A percentile compares a stretch with the other conserved stretches of the same genome.
phyloP scores from a whole-genome alignment of 23 red algal genomes.

The Cyanidioschyzon merolae region DNA sequence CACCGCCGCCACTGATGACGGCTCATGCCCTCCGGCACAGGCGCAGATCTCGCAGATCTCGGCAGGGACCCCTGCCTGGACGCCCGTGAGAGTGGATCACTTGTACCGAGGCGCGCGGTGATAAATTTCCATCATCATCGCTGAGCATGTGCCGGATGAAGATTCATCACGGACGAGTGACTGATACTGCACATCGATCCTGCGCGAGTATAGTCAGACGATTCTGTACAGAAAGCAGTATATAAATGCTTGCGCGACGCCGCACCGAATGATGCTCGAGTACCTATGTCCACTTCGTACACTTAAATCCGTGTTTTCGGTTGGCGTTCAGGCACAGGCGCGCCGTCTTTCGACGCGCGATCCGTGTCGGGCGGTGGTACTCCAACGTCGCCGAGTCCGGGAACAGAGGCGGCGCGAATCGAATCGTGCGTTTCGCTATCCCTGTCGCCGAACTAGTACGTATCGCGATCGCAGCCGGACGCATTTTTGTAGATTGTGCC shows the following conservation, averaged over 20 bases:
- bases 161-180: neutral
- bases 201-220: neutral
- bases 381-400: too few species aligned
- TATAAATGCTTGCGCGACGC: neutral
- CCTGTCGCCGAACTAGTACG: too few species aligned
- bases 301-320: too few species aligned
- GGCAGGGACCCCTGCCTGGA: neutral
- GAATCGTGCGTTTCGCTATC: too few species aligned
- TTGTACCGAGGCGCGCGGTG: neutral
- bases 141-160: constrained; percentile 1
- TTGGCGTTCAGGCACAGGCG: too few species aligned
- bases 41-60: neutral
- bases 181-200: constrained; percentile 1
- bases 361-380: too few species aligned
- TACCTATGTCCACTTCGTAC: too few species aligned
- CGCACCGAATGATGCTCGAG: too few species aligned
- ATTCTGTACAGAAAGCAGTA: neutral
- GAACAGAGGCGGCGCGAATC: too few species aligned
- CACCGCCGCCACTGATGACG: neutral
- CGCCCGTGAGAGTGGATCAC: neutral
- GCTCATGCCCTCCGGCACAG: neutral
- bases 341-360: too few species aligned
- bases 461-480: too few species aligned
- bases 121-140: constrained; percentile 1
- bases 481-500: too few species aligned